phyloP scores from a whole-genome alignment of 2,329 filamentous ascomycete genomes.

The Didymella pinodella region DNA sequence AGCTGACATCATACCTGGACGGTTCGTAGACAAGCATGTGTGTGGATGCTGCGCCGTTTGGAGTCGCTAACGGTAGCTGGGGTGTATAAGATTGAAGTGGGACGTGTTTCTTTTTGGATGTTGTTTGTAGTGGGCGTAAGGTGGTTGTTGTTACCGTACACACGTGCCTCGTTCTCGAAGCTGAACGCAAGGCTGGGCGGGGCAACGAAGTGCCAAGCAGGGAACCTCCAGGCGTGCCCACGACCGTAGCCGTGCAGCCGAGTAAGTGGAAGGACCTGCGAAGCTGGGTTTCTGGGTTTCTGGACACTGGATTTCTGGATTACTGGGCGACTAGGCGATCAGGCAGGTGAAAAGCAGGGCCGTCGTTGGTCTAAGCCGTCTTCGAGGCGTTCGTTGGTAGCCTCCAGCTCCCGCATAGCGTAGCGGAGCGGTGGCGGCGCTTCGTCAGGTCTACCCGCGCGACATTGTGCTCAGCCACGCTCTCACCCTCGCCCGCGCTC shows the following conservation, averaged over 20 bases:
- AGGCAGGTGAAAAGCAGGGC: slow-evolving; percentile 35
- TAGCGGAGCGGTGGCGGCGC: slow-evolving; percentile 25
- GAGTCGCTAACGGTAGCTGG: not conserved
- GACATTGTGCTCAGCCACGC: slow-evolving; percentile 44
- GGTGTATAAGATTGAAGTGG: too few relatives aligned
- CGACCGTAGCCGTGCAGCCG: not conserved
- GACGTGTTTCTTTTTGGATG: too few relatives aligned
- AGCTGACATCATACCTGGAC: slow-evolving; percentile 34
- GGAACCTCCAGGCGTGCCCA: slow-evolving; percentile 14
- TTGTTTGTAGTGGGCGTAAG: too few relatives aligned
- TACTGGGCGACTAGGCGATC: slow-evolving; percentile 2
- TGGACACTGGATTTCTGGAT: too few relatives aligned
- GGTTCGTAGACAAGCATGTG: slow-evolving; percentile 22
- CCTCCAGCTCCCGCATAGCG: slow-evolving; percentile 10
- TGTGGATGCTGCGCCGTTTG: not conserved
- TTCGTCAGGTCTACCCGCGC: slow-evolving; percentile 29
- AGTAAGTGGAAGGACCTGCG: not conserved
- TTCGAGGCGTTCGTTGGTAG: not conserved
- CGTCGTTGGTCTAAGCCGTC: slow-evolving; percentile 22
- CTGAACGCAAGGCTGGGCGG: not conserved
- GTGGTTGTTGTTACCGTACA: too few relatives aligned
- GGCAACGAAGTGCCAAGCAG: slow-evolving; percentile 1
- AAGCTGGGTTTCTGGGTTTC: too few relatives aligned
- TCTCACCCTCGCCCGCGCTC: slow-evolving; percentile 28
- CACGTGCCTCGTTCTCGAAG: not conserved